Base-by-base conservation (phyloP, 805 yeast species). In the Saccharomycopsis schoenii region DNA sequence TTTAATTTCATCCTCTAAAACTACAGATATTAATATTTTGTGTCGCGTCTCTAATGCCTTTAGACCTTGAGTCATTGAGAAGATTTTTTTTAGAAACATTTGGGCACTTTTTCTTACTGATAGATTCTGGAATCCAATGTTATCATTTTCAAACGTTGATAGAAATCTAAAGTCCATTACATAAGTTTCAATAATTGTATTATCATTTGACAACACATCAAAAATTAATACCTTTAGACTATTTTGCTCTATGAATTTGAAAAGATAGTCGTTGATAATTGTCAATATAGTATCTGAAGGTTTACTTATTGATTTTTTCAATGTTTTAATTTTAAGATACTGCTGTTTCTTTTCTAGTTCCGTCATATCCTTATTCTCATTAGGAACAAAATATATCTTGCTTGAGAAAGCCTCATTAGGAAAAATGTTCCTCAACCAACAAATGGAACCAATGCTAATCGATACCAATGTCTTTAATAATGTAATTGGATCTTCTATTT, bases 381-480 rank as follows among this genome's bases (percentile, higher is more conserved):
- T 71, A 1, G 78, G 77, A 3, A 74, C 65, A 43, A 55, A 55
- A 34, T 59, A 59, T 24, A 55, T 39, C 25, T 55, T 47, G 29
- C 83, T 85, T 34, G 72, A 72, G 67, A 80, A 84, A 66, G 74
- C 76, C 12, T 76, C 80, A 63, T 83, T 86, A 8, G 81, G 80
- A 62, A 84, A 83, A 21, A 84, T 70, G 1, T 84, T 83, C 61
- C 88, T 73, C 15, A 83, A 69, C 65, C 76, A 84, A 1, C 84
- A 78, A 34, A 84, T 71, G 66, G 86, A 82, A 1, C 86, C 84
- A 65, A 83, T 73, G 0, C 85, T 76, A 76, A 81, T 80, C 0
- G 50, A 75, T 52, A 1, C 50, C 15, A 59, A 19, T 19, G 47
- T 34, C 24, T 42, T 55, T 19, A 55, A 17, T 14, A 40, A 54